Evolutionary conservation across 495 filamentous ascomycete species (phyloP).

Genomic region (Chlorociboria aeruginascens): DNA sequence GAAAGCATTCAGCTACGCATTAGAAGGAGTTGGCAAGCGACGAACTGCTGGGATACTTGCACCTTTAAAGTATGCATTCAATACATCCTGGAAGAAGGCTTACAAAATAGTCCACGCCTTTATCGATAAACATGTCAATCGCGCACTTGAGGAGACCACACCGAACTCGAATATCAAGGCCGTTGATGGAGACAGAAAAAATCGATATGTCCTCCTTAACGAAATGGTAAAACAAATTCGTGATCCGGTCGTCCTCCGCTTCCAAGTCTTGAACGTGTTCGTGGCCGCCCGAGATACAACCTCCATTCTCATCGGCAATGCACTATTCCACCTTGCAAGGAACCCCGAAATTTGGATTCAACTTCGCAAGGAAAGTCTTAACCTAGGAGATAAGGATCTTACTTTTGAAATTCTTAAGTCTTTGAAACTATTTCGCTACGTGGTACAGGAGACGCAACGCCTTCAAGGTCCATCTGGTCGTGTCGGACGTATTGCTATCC

Average conservation of each 20-base stretch:
- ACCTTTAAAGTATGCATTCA: no score
- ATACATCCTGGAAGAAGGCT: neutral
- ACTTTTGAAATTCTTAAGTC: no score
- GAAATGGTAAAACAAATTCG: conserved; percentile 29
- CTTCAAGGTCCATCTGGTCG: conserved; percentile 37
- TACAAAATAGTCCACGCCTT: neutral
- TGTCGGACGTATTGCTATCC: conserved; percentile 25
- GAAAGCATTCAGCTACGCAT: conserved; percentile 23
- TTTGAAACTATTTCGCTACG: no score
- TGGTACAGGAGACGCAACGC: conserved; percentile 32
- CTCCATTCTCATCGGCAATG: conserved; percentile 32
- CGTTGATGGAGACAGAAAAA: conserved; percentile 10
- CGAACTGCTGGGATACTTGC: no score
- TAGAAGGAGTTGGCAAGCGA: no score
- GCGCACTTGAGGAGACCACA: neutral
- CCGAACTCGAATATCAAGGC: neutral
- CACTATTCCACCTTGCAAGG: conserved; percentile 30
- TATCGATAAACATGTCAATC: neutral
- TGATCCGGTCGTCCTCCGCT: conserved; percentile 23
- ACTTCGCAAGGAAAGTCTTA: no score
- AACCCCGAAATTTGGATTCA: conserved; percentile 35
- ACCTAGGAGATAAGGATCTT: no score
- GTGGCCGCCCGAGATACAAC: conserved; percentile 48
- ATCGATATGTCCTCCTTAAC: conserved; percentile 40
- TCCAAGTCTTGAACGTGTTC: conserved; percentile 36